A percentile compares a stretch with the other conserved stretches of the same genome.
Evolutionary conservation across 1,284 basidiomycete genomes (phyloP).

Genomic region (Fomitopsis palustris): DNA sequence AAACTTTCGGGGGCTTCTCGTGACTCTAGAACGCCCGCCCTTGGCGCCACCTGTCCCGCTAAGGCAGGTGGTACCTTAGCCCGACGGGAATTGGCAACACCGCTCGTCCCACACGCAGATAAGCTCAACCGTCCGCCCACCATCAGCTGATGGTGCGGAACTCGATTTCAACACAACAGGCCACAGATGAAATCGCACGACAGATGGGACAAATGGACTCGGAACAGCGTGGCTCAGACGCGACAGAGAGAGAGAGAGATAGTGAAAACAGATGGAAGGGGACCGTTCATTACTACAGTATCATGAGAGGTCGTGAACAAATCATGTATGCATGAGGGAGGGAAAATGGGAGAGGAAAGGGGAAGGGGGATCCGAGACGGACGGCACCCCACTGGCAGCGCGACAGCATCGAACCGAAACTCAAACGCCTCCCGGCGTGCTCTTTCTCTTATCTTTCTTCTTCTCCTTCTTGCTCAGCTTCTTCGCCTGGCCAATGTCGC

Average conservation of each 20-base stretch:
- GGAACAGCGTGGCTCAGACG: not conserved
- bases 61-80: not conserved
- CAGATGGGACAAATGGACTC: not conserved
- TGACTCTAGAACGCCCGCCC: conserved; percentile 9
- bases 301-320: conserved; percentile 16
- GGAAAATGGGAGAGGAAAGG: conserved; percentile 6
- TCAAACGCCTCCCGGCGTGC: conserved; percentile 5
- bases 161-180: not conserved
- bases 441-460: conserved; percentile 30
- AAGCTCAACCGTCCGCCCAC: not conserved
- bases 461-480: conserved; percentile 26
- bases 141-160: not conserved
- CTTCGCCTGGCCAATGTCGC: conserved; percentile 24
- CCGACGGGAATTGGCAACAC: not conserved
- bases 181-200: not conserved
- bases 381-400: not conserved
- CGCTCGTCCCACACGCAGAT: not conserved
- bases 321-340: conserved; percentile 9
- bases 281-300: conserved; percentile 26
- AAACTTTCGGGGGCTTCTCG: conserved; percentile 7
- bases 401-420: not conserved
- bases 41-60: conserved; percentile 13
- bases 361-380: conserved; percentile 8
- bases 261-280: conserved; percentile 3
- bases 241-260: not conserved